These are phyloP conservation scores for Fusarium irregulare DNA, from an alignment of 2,329 filamentous ascomycete species.

Conservation along the genomic window DNA sequence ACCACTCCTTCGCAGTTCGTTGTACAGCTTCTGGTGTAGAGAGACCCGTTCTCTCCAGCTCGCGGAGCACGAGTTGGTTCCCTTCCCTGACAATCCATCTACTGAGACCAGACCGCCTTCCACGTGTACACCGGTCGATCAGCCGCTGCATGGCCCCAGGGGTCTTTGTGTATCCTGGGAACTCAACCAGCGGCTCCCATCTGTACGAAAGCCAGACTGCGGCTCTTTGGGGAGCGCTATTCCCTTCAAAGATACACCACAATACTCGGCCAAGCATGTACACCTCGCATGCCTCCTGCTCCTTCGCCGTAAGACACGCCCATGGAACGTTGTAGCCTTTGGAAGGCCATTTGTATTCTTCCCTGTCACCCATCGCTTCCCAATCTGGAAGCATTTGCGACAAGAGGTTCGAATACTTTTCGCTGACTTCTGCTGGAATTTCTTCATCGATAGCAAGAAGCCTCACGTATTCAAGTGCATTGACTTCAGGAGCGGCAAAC, in stretches of 20 bases:
- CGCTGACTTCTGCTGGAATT: slow-evolving; percentile 54
- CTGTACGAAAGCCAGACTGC: slow-evolving; percentile 70
- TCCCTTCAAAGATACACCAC: slow-evolving; percentile 72
- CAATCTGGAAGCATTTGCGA: slow-evolving; percentile 60
- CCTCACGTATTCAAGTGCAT: slow-evolving; percentile 68
- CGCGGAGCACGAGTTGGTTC: slow-evolving; percentile 59
- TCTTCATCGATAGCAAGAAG: slow-evolving; percentile 63
- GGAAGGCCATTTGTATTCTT: slow-evolving; percentile 61
- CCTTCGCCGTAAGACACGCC: slow-evolving; percentile 61
- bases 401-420: slow-evolving; percentile 57
- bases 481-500: slow-evolving; percentile 70
- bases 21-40: slow-evolving; percentile 53
- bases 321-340: slow-evolving; percentile 67
- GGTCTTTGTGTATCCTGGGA: slow-evolving; percentile 63
- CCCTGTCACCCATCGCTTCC: slow-evolving; percentile 54
- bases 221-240: slow-evolving; percentile 66
- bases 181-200: slow-evolving; percentile 66
- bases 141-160: slow-evolving; percentile 59
- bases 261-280: slow-evolving; percentile 72
- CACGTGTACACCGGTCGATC: slow-evolving; percentile 64
- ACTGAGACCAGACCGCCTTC: slow-evolving; percentile 59
- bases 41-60: slow-evolving; percentile 47
- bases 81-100: slow-evolving; percentile 58
- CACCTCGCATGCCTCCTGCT: slow-evolving; percentile 69
- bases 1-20: slow-evolving; percentile 59